Conservation (phyloP, 140 eudicot species). For the Senecio squalidus region DNA sequence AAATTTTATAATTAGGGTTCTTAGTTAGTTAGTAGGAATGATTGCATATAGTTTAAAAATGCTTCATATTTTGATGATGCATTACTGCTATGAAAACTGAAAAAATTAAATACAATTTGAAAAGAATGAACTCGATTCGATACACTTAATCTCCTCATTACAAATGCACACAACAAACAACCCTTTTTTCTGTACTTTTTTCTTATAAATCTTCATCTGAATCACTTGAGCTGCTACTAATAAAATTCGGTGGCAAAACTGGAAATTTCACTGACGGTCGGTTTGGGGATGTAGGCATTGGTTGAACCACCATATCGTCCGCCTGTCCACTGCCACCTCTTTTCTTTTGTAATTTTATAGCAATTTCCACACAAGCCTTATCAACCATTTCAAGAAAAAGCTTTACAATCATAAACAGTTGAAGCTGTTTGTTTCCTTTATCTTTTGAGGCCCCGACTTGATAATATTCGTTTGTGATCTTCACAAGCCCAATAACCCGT, state of each 20-base stretch:
- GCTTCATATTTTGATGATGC: too few relatives aligned
- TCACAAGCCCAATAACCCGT: conserved; percentile 62
- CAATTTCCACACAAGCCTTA: conserved; percentile 74
- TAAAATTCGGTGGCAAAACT: conserved; percentile 56
- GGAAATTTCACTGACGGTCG: conserved; percentile 67
- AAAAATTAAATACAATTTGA: conserved; percentile 9
- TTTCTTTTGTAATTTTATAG: conserved; percentile 69
- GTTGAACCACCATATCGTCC: conserved; percentile 20
- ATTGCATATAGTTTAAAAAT: conserved; percentile 3
- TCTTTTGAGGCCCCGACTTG: conserved; percentile 75
- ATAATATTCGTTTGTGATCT: conserved; percentile 70
- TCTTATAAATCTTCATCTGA: conserved; percentile 50
- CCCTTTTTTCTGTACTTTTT: conserved; percentile 17
- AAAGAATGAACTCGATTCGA: conserved; percentile 34
- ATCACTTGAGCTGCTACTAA: conserved; percentile 59
- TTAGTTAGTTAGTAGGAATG: background rate
- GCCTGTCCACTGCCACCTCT: conserved; percentile 26
- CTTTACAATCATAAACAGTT: conserved; percentile 66
- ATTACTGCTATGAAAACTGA: conserved; percentile 11
- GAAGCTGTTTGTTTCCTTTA: conserved; percentile 55
- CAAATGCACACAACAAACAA: conserved; percentile 19
- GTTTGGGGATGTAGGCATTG: conserved; percentile 36
- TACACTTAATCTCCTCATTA: conserved; percentile 27
- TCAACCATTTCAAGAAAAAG: conserved; percentile 83
- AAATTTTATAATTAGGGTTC: background rate